Evolutionary conservation across 2,329 filamentous ascomycete genomes (phyloP).

Genomic region (Davidsoniella eucalypti): DNA sequence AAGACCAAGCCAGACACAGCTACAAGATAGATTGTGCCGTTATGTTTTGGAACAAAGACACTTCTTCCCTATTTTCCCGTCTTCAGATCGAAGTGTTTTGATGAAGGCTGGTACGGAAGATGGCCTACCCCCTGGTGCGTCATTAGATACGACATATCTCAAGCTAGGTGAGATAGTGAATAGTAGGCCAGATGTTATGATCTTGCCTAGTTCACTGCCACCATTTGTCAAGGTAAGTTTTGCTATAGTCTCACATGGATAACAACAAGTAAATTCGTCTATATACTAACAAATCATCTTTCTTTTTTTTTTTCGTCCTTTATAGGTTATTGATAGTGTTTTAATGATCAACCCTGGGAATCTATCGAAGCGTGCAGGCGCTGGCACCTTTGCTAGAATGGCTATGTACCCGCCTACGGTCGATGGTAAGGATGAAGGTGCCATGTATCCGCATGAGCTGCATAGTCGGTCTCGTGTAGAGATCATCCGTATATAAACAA

Average conservation of each 20-base stretch:
- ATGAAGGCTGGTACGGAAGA: conserved; percentile 46
- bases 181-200: conserved; percentile 66
- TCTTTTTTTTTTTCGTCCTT: neutral
- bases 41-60: conserved; percentile 80
- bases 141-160: conserved; percentile 68
- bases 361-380: conserved; percentile 65
- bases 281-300: conserved; percentile 11
- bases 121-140: conserved; percentile 51
- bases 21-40: conserved; percentile 54
- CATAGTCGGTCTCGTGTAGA: conserved; percentile 77
- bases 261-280: too few species aligned
- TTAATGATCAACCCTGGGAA: conserved; percentile 81
- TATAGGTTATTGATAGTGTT: conserved; percentile 75
- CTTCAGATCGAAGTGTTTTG: conserved; percentile 49
- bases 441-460: conserved; percentile 54
- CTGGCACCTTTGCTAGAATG: conserved; percentile 76
- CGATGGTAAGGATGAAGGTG: conserved; percentile 38
- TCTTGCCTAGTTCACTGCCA: conserved; percentile 67
- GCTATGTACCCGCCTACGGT: conserved; percentile 50
- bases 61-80: conserved; percentile 80
- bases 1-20: conserved; percentile 22
- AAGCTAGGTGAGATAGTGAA: conserved; percentile 85
- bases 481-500: conserved; percentile 54
- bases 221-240: conserved; percentile 68
- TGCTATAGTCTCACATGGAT: neutral